A percentile compares a stretch with the other conserved stretches of the same genome.
Evolutionary conservation across 441 rosid species (phyloP).

Genomic region (Corymbia calophylla): DNA sequence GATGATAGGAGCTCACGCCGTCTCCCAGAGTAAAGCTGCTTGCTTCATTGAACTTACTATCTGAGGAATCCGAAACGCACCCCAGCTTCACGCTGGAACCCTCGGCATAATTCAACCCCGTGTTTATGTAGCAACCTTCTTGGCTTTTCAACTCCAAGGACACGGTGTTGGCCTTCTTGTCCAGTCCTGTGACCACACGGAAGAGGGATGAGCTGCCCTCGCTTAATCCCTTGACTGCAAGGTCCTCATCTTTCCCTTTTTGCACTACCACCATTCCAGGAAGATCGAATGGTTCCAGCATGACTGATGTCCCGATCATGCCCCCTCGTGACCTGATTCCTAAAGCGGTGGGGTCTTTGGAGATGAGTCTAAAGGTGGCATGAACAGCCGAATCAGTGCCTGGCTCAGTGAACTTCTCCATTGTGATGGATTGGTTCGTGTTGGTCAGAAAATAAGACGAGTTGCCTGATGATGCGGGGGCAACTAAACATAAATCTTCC

Average conservation of each 20-base stretch:
- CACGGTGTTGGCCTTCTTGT: slow-evolving; percentile 44
- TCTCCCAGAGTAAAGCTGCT: slow-evolving; percentile 46
- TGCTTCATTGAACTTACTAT: slow-evolving; percentile 27
- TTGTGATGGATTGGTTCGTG: slow-evolving; percentile 50
- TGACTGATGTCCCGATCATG: slow-evolving; percentile 41
- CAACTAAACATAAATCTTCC: too few relatives aligned
- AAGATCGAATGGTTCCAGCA: slow-evolving; percentile 71
- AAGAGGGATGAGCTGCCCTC: slow-evolving; percentile 30
- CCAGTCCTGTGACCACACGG: slow-evolving; percentile 54
- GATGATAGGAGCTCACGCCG: slow-evolving; percentile 52
- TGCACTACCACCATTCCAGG: slow-evolving; percentile 66
- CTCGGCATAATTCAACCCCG: slow-evolving; percentile 21
- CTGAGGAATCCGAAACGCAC: slow-evolving; percentile 36
- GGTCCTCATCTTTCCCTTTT: slow-evolving; percentile 21
- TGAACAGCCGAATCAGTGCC: slow-evolving; percentile 56
- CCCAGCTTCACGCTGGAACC: slow-evolving; percentile 35
- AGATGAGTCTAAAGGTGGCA: slow-evolving; percentile 70
- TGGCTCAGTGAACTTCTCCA: slow-evolving; percentile 37
- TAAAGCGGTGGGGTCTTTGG: slow-evolving; percentile 3
- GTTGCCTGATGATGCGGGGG: too few relatives aligned
- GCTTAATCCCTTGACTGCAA: slow-evolving; percentile 22
- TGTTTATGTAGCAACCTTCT: slow-evolving; percentile 53
- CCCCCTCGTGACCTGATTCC: slow-evolving; percentile 1
- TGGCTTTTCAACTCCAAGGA: slow-evolving; percentile 46
- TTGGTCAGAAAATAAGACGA: slow-evolving; percentile 44